A percentile compares a stretch with the other conserved stretches of the same genome.
Conservation (phyloP, 2,329 filamentous ascomycete genomes). For the Cladosporium sp. region DNA sequence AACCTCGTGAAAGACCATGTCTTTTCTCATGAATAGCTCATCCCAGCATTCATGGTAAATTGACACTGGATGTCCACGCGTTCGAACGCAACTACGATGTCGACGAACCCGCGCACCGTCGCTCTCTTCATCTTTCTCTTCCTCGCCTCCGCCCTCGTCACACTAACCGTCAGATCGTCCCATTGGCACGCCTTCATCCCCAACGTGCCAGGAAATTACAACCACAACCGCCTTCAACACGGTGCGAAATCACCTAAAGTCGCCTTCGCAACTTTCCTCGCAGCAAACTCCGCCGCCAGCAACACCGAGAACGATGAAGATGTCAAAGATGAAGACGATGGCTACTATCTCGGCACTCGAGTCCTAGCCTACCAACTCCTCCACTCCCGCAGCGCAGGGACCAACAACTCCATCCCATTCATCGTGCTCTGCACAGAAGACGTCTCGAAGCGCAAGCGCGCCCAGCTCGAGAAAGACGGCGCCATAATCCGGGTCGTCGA, state of each 20-base stretch:
- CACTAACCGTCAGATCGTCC: constrained; percentile 24
- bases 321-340: constrained; percentile 30
- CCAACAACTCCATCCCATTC: constrained; percentile 35
- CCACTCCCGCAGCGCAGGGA: constrained; percentile 32
- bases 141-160: constrained; percentile 31
- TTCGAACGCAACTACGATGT: neutral
- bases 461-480: constrained; percentile 33
- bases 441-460: constrained; percentile 32
- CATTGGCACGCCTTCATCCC: constrained; percentile 20
- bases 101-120: constrained; percentile 25
- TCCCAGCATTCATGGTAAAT: neutral
- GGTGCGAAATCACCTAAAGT: constrained; percentile 26
- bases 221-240: constrained; percentile 11
- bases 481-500: constrained; percentile 34
- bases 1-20: neutral
- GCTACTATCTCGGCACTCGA: constrained; percentile 33
- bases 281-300: constrained; percentile 21
- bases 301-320: constrained; percentile 19
- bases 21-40: neutral
- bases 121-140: constrained; percentile 32
- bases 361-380: constrained; percentile 37
- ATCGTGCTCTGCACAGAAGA: constrained; percentile 35
- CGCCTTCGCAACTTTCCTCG: constrained; percentile 38
- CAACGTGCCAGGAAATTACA: constrained; percentile 7
- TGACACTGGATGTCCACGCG: neutral